Conservation (phyloP, 164 flowering plant genomes). For the Tinospora cordifolia region DNA sequence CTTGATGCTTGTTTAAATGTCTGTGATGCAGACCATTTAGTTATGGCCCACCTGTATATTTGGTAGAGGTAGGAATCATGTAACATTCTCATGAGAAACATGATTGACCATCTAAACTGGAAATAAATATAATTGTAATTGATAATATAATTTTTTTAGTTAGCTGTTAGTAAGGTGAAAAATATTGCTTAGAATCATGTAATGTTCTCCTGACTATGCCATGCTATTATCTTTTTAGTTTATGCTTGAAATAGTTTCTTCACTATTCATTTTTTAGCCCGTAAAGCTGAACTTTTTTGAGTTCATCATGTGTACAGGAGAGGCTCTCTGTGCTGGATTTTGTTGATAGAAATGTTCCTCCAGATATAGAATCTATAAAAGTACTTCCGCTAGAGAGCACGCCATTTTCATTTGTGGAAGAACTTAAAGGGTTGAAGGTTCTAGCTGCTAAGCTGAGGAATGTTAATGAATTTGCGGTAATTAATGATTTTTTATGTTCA, state of each 20-base stretch:
- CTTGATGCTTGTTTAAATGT: neutral
- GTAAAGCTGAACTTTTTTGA: neutral
- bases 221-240: neutral
- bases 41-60: neutral
- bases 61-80: neutral
- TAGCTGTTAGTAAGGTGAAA: no score
- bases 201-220: no score
- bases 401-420: conserved; percentile 73
- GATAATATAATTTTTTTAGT: no score
- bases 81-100: no score
- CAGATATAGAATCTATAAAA: conserved; percentile 31
- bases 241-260: neutral
- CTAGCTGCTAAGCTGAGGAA: conserved; percentile 61
- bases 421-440: conserved; percentile 69
- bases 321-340: conserved; percentile 58
- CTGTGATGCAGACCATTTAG: neutral
- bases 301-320: conserved; percentile 40
- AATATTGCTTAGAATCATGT: no score
- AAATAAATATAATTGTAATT: no score
- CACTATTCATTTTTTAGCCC: neutral
- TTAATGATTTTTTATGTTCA: neutral
- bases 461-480: conserved; percentile 88
- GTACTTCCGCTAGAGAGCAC: conserved; percentile 60
- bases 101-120: no score
- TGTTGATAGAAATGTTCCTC: conserved; percentile 42